Conservation (phyloP, 1,284 basidiomycete species). For the Ceratobasidium sp. region DNA sequence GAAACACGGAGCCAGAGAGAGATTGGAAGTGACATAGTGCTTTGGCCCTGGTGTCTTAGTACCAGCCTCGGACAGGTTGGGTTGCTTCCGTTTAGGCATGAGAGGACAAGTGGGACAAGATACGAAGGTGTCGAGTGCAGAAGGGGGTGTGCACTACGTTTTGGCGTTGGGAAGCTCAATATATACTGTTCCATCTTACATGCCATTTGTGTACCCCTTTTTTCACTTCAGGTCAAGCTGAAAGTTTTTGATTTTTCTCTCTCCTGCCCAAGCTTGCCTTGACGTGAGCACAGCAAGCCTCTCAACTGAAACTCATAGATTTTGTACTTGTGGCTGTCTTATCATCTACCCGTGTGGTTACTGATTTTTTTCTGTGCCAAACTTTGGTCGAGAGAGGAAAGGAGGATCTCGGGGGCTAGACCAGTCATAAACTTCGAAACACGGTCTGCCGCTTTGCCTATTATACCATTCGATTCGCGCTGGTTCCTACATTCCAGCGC, state of each 20-base stretch:
- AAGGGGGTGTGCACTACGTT: neutral
- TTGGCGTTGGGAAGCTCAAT: neutral
- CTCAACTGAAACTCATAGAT: neutral
- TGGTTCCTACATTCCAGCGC: neutral
- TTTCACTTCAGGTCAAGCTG: no score
- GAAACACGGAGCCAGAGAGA: neutral
- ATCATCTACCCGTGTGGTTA: neutral
- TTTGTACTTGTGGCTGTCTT: neutral
- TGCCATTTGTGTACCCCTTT: no score
- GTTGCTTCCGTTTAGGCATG: neutral
- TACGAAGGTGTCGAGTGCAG: neutral
- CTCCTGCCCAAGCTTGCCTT: neutral
- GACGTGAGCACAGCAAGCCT: neutral
- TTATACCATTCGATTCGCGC: neutral
- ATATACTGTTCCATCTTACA: neutral
- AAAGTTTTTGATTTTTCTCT: neutral
- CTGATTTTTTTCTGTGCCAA: neutral
- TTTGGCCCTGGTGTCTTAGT: neutral
- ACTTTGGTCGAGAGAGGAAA: neutral
- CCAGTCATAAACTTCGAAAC: neutral
- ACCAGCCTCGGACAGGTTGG: neutral
- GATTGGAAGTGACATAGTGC: neutral
- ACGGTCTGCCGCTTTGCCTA: neutral
- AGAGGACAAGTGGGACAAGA: neutral
- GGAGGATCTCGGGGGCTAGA: neutral